A percentile compares a stretch with the other conserved stretches of the same genome.
These are phyloP conservation scores for Brettanomyces naardenensis DNA, from an alignment of 805 yeast species.

Conservation along the genomic window DNA sequence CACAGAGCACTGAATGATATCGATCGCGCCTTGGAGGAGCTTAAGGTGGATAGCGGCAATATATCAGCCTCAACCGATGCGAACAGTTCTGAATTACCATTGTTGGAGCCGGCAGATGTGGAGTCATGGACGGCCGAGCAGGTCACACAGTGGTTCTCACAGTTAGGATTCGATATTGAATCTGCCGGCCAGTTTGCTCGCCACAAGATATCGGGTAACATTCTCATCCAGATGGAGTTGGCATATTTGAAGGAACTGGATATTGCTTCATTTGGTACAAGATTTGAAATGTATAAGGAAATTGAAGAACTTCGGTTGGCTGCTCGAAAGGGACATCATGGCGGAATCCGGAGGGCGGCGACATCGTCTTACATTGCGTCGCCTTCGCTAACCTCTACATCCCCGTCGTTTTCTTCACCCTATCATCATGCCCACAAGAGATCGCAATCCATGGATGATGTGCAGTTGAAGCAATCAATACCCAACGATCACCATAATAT, in stretches of 20 bases:
- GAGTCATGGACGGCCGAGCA: constrained; percentile 78
- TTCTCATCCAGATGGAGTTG: constrained; percentile 77
- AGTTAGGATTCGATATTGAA: constrained; percentile 62
- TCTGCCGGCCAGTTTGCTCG: constrained; percentile 75
- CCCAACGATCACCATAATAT: no score
- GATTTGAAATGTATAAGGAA: constrained; percentile 87
- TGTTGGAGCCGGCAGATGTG: constrained; percentile 41
- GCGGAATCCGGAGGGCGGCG: background rate
- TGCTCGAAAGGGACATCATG: constrained; percentile 9
- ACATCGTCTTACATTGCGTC: background rate
- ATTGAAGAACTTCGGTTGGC: constrained; percentile 57
- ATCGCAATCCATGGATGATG: constrained; percentile 44
- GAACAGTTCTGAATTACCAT: background rate
- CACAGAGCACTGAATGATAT: constrained; percentile 59
- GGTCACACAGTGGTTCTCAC: constrained; percentile 70
- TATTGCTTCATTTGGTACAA: constrained; percentile 86
- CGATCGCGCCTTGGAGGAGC: constrained; percentile 63
- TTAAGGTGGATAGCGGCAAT: constrained; percentile 25
- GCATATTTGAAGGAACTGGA: constrained; percentile 86
- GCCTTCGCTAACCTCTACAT: background rate
- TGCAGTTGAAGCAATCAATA: constrained; percentile 9
- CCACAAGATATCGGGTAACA: constrained; percentile 85
- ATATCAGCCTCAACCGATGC: background rate
- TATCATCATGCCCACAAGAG: constrained; percentile 36
- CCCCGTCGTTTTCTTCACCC: background rate